These are phyloP conservation scores for Eucalyptus curtisii DNA, from an alignment of 345 rosid genomes.

Conservation along the genomic window DNA sequence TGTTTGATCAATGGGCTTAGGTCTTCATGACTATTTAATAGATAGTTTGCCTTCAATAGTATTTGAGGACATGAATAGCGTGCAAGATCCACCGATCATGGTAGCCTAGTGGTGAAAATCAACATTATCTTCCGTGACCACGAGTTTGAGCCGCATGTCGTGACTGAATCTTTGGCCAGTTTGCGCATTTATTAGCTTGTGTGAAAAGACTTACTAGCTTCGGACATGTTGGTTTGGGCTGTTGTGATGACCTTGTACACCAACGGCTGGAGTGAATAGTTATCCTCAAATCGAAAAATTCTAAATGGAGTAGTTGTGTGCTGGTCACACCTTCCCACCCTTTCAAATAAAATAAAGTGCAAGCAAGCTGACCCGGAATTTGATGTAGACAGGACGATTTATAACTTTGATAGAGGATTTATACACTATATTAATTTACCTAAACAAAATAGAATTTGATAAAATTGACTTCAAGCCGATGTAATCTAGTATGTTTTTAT, in stretches of 20 bases:
- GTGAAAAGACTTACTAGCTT: background rate
- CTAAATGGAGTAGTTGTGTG: background rate
- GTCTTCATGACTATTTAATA: background rate
- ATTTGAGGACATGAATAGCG: background rate
- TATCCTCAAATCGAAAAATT: background rate
- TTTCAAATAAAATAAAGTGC: background rate
- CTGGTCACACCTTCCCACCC: background rate
- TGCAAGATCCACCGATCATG: background rate
- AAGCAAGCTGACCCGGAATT: background rate
- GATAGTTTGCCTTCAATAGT: background rate
- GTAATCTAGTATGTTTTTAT: too few species aligned
- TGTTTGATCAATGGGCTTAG: background rate
- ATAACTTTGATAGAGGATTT: background rate
- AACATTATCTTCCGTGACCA: background rate
- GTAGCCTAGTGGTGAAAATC: background rate
- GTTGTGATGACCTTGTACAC: background rate
- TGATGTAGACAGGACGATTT: fast-evolving
- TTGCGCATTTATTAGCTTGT: background rate
- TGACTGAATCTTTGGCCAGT: background rate
- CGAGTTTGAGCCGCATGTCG: background rate
- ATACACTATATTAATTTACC: background rate
- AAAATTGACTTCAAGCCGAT: background rate
- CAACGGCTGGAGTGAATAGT: fast-evolving
- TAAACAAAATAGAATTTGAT: background rate
- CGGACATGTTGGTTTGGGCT: background rate